Percentiles rank a stretch among this genome's conserved stretches.
Conservation (phyloP, 768 basidiomycete species). For the Naematelia encephala region DNA sequence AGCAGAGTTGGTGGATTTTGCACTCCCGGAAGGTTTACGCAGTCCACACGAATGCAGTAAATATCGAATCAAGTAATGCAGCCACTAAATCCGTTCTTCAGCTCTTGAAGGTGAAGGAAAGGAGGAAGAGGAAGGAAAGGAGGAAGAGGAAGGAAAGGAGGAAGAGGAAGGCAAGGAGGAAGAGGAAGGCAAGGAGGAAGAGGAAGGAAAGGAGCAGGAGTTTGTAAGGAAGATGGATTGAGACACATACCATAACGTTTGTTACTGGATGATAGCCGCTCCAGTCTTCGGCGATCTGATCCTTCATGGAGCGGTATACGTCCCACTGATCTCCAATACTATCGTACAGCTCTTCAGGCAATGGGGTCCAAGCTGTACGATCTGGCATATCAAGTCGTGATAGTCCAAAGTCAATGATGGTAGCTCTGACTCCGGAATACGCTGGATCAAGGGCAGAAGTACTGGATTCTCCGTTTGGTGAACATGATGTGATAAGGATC, state of each 20-base stretch:
- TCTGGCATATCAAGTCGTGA: constrained; percentile 68
- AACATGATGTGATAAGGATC: constrained; percentile 65
- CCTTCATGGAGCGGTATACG: constrained; percentile 82
- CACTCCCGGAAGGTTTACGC: not conserved
- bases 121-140: not conserved
- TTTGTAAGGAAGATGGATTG: not conserved
- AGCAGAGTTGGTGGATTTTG: not conserved
- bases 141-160: not conserved
- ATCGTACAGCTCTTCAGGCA: constrained; percentile 86
- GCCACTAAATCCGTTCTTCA: constrained; percentile 61
- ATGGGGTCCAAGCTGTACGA: constrained; percentile 57
- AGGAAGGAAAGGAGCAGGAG: not conserved
- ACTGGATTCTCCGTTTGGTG: not conserved
- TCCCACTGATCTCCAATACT: constrained; percentile 92
- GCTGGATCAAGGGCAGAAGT: constrained; percentile 37
- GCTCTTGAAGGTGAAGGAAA: not conserved
- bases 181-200: not conserved
- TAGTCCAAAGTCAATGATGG: constrained; percentile 90
- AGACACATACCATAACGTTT: constrained; percentile 74
- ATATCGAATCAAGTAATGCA: constrained; percentile 76
- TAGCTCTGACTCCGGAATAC: constrained; percentile 65
- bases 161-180: not conserved
- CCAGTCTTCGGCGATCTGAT: constrained; percentile 63
- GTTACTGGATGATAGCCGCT: constrained; percentile 72
- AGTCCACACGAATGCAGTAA: constrained; percentile 55